Base-by-base conservation (phyloP, 78 protist species). In the Dictyostelium firmibasis region DNA sequence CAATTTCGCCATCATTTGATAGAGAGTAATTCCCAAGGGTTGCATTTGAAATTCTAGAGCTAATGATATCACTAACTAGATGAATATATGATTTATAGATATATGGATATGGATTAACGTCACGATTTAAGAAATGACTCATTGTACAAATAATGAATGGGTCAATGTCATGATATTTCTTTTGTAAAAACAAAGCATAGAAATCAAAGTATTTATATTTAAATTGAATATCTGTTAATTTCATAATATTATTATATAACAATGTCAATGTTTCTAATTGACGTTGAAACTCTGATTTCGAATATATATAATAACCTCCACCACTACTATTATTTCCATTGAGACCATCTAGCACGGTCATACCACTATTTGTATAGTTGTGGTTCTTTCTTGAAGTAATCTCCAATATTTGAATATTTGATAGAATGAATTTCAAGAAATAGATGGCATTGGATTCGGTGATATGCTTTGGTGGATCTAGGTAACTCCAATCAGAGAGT, bases 391-490 rank as follows among this genome's bases (percentile, higher is more conserved):
- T 10, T 33, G 85, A 57, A 1, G 78, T 35, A 20, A 89, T 31
- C 47, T 89, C 94, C 47, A 89, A 67, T 6, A 47, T 64, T 35
- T 89, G 83, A 50, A 89, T 89, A 29, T 81, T 89, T 23, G 70
- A 44, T 2, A 89, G 18, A 31, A 84, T 43, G 35, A 41, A 81
- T 47, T 89, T 89, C 72, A 57, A 81, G 13, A 89, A 25, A 43
- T 64, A 89, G 9, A 23, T 74, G 1, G 43, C 16, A 18, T 47
- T 20, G 23, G 43, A 23, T 69, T 13, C 16, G 20, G 29, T 70
- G 0, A 43, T 1, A 16, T 2, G 0, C 29, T 7, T 41, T 14
- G 93, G 93, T 14, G 67, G 18, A n/a, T 38, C 14, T 47, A 31
- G 31, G 23, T 25, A 75, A 4, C 67, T 79, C 35, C 31, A 44